Evolutionary conservation across 768 basidiomycete genomes (phyloP).

Genomic region (Glaciozyma antarctica): DNA sequence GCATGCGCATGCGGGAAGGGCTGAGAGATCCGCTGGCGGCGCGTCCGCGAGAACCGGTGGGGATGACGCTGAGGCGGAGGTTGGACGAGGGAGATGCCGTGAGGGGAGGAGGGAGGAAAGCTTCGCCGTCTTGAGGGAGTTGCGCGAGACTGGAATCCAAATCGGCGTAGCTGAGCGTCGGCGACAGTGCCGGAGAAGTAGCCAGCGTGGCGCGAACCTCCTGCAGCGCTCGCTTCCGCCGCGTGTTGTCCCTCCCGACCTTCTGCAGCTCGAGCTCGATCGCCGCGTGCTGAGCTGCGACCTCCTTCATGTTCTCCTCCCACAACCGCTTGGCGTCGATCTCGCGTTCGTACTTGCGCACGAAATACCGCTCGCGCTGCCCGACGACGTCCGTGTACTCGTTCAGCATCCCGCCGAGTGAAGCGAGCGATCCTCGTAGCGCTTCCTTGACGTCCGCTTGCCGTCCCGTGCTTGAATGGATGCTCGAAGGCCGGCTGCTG

Average conservation of each 20-base stretch:
- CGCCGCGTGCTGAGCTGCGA: constrained; percentile 73
- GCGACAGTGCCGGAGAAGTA: background rate
- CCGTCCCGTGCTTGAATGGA: constrained; percentile 37
- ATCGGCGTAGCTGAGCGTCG: background rate
- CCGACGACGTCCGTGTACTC: constrained; percentile 61
- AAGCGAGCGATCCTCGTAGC: constrained; percentile 44
- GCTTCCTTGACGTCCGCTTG: constrained; percentile 52
- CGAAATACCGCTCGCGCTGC: constrained; percentile 61
- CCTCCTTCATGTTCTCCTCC: constrained; percentile 81
- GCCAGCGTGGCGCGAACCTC: constrained; percentile 29
- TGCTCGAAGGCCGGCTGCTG: constrained; percentile 16
- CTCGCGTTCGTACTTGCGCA: constrained; percentile 52
- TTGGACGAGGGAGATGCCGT: constrained; percentile 2
- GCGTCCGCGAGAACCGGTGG: constrained; percentile 17
- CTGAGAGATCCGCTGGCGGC: background rate
- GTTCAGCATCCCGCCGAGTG: constrained; percentile 52
- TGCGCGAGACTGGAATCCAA: constrained; percentile 7
- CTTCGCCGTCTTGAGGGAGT: background rate
- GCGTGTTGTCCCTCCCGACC: constrained; percentile 30
- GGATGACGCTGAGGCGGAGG: constrained; percentile 13
- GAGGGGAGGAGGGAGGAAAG: constrained; percentile 7
- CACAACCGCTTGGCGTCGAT: constrained; percentile 65
- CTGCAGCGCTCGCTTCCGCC: constrained; percentile 32
- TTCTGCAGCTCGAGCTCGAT: constrained; percentile 68
- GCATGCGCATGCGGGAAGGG: background rate